Base-by-base conservation (phyloP, 1,139 yeast species). In the Yamadazyma kanchanaburiensis region DNA sequence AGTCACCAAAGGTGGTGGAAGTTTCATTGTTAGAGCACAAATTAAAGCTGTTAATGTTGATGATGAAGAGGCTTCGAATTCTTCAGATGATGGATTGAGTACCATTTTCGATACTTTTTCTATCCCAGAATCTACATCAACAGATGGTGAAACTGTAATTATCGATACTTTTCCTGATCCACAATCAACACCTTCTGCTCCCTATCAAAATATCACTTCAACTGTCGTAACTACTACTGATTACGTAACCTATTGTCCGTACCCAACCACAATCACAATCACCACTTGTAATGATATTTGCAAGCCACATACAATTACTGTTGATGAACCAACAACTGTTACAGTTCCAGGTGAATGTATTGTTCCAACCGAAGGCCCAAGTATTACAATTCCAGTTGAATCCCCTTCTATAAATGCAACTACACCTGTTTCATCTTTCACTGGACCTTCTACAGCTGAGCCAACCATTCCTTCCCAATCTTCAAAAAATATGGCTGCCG, bases 271-370 rank as follows among this genome's bases (percentile, higher is more conserved):
- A 34, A 45, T 77, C 37, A 58, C 64, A 44, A 56, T 71, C 46
- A 74, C 75, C 58, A 67, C 63, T 49, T 60, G 67, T 48, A 29
- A 38, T 13, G 47, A 48, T 17, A 40, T 34, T 32, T 61, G 66
- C 43, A 45, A 37, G 23, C 58, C 62, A 28, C 46, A 49, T 45
- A 63, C 73, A 38, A 55, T 64, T 63, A 69, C 75, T 36, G 80
- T 72, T 45, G 60, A 74, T 31, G 65, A 45, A 32, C 70, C 76
- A 32, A 66, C 76, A 40, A 74, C 81, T 38, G 47, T 77, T 46
- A 74, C 79, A 45, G 64, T 76, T 57, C 73, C 80, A 38, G 75
- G 70, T 52, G 74, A 74, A 53, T 80, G 87, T 65, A 73, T 83
- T 43, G 57, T 79, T 44, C 69, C 76, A 46, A 22, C 30, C 13